Evolutionary conservation across 768 basidiomycete species (phyloP).

Genomic region (Tylopilus intermedius): DNA sequence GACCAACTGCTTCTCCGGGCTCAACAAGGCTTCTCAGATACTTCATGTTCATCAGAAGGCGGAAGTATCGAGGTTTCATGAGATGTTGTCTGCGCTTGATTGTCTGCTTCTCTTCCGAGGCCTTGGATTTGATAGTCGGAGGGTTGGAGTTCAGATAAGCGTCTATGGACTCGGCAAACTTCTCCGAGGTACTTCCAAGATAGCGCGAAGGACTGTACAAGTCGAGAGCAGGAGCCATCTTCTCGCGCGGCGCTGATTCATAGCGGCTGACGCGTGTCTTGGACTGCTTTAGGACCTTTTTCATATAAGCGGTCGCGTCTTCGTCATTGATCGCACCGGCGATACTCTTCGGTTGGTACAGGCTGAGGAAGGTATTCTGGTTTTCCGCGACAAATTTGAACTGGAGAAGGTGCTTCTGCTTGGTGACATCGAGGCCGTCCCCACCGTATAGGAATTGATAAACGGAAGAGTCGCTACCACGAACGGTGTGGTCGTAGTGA

Average conservation of each 20-base stretch:
- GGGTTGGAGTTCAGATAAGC: conserved; percentile 77
- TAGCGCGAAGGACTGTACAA: conserved; percentile 72
- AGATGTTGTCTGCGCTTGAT: conserved; percentile 44
- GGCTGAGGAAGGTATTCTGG: conserved; percentile 68
- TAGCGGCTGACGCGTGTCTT: conserved; percentile 39
- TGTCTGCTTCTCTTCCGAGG: conserved; percentile 34
- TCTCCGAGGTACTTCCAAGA: conserved; percentile 89
- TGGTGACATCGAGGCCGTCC: conserved; percentile 93
- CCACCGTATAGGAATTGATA: conserved; percentile 98
- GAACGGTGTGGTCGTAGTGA: conserved; percentile 97
- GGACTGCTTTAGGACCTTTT: conserved; percentile 79
- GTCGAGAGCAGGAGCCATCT: conserved; percentile 68
- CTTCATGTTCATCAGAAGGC: conserved; percentile 80
- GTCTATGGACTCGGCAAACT: conserved; percentile 76
- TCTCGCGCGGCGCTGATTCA: conserved; percentile 48
- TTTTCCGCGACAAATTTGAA: conserved; percentile 94
- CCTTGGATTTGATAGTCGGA: conserved; percentile 40
- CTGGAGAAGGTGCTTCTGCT: conserved; percentile 90
- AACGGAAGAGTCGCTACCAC: conserved; percentile 88
- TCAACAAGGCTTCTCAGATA: conserved; percentile 93
- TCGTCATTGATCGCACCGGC: conserved; percentile 57
- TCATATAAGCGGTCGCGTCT: conserved; percentile 75
- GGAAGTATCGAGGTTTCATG: conserved; percentile 59
- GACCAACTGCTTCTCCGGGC: conserved; percentile 96
- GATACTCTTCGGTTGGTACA: conserved; percentile 59